Conservation (phyloP, 192 early-diverging fungal species). For the Entophlyctis luteolus region DNA sequence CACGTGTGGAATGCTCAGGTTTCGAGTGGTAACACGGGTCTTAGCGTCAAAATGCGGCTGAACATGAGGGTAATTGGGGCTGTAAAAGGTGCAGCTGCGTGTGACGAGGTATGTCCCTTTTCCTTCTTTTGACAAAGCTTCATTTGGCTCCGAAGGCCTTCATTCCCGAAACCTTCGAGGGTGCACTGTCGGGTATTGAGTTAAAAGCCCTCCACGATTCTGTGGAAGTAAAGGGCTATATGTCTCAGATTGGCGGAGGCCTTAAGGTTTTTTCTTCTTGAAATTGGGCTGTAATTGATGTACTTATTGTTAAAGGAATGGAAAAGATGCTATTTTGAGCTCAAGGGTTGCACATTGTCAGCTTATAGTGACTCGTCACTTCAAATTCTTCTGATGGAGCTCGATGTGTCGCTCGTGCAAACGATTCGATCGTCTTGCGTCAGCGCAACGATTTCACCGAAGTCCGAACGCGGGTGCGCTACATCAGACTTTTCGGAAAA, state of each 20-base stretch:
- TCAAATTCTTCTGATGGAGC: constrained; percentile 2
- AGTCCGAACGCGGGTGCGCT: background rate
- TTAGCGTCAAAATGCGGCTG: background rate
- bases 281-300: background rate
- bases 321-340: constrained; percentile 8
- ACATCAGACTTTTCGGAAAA: background rate
- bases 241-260: constrained; percentile 20
- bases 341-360: background rate
- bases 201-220: constrained; percentile 4
- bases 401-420: background rate
- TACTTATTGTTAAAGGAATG: background rate
- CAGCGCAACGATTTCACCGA: background rate
- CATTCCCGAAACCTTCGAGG: constrained; percentile 9
- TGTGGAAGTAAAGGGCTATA: background rate
- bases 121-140: background rate
- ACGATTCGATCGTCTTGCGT: background rate
- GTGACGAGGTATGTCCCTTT: background rate
- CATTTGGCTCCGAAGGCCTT: background rate
- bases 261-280: background rate
- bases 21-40: background rate
- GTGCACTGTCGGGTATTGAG: constrained; percentile 8
- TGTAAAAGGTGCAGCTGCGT: background rate
- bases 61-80: background rate
- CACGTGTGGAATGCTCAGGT: background rate
- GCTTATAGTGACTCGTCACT: background rate